Base-by-base conservation (phyloP, 805 yeast species). In the Clavispora phyllophila region DNA sequence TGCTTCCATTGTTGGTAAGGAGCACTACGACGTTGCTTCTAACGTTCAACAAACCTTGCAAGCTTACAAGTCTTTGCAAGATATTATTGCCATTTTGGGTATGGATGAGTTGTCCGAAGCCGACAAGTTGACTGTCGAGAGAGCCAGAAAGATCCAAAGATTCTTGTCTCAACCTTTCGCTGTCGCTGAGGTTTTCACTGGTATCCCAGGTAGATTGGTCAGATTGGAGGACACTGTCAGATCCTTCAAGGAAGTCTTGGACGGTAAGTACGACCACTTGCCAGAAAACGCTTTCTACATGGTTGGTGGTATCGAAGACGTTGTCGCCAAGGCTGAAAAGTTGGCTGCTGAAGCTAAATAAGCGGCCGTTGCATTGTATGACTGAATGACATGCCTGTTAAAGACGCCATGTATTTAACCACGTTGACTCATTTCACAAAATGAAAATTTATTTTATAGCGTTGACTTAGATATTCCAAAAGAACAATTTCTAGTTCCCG, bases 291-390 rank as follows among this genome's bases (percentile, higher is more conserved):
- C 99, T 64, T 93, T 93, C 95, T 93, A 93, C 78, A 93, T 93
- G 99, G 99, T 93, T 75, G 99, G 99, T 79, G 96, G 96, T 79
- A 90, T 93, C 66, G 97, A 90, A 72, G 99, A 93, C 75, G 99
- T 83, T 62, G 74, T 89, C 71, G 95, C 97, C 69, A 93, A 93
- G 84, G 98, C 97, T 68, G 98, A 93, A 78, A 90, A 91, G 81
- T 75, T 93, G 72, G 98, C 98, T 74, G 81, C 95, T 71, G 96
- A 88, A 72, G 77, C 88, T 62, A 81, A 81, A 66, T 82, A 81
- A 65, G 61, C 57, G 50, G 51, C 53, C 48, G 44, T 50, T 51
- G 55, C 55, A 51, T 51, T 45, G 45, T 44, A 51, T 46, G 55
- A 51, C 51, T 49, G 55, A 42, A 51, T 47, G 53, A 49, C 50